Conservation (phyloP, 1,284 basidiomycete genomes). For the Neonothopanus nambi region DNA sequence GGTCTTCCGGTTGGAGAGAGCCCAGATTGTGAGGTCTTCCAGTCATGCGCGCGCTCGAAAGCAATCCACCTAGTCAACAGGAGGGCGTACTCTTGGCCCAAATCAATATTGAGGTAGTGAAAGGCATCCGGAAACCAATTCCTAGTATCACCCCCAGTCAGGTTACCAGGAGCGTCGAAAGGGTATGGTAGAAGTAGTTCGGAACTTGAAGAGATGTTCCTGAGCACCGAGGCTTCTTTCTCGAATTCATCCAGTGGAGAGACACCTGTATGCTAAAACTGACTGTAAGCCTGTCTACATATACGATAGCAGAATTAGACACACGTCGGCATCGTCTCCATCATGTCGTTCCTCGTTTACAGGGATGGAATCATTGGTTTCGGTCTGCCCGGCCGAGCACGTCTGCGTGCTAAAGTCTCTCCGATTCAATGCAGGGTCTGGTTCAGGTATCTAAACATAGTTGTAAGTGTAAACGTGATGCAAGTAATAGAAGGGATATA, state of each 20-base stretch:
- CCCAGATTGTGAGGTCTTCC: not conserved
- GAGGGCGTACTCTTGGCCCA: not conserved
- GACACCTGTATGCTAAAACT: no score
- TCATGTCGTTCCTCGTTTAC: no score
- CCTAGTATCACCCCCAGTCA: not conserved
- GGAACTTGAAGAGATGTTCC: not conserved
- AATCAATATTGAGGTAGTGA: not conserved
- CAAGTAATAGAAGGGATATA: no score
- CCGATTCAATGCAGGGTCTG: no score
- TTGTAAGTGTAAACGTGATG: no score
- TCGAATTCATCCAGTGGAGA: not conserved
- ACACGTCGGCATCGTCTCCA: no score
- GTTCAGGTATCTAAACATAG: no score
- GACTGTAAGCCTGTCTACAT: no score
- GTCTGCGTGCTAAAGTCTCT: no score
- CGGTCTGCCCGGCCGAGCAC: no score
- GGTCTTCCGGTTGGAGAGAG: not conserved
- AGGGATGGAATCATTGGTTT: no score
- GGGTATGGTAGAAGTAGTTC: not conserved
- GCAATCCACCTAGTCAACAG: not conserved
- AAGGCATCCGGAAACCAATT: not conserved
- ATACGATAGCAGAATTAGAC: no score
- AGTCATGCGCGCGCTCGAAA: not conserved
- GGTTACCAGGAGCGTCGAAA: not conserved
- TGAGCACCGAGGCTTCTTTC: not conserved